Evolutionary conservation across 2,329 filamentous ascomycete species (phyloP), one percentile per base, ranked within the genome.

Genomic region (Aspergillus chevalieri): DNA sequence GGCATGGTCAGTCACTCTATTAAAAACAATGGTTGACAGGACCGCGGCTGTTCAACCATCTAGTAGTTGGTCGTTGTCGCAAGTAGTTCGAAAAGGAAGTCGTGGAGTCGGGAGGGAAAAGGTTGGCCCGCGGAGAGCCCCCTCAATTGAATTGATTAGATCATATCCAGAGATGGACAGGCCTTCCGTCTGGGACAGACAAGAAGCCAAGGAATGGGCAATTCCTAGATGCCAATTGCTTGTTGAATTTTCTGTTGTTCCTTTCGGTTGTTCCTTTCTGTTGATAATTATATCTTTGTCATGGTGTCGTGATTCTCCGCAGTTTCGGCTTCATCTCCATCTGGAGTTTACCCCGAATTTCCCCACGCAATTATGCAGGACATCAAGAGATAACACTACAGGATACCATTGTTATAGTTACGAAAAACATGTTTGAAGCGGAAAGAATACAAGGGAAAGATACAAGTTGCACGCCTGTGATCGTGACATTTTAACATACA

Each of bases 1-100:
- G 52, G 52, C 52, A 54, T 60, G 54, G 57, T 59, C 51, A 30
- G 26, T 30, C 10, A 21, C 7, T 41, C 10, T 19, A 19, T 19
- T 2, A 5, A 5, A 12, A 12, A 19, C 17, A 38, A 15, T 38
- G 34, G 34, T 6, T 38, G 38, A 21, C 15, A 17, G 38, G 17
- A 17, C 10, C 7, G 19, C 10, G 22, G 17, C 38, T 19, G 19
- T 41, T 19, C 38, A 21, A 12, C 38, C 38, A 41, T 41, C 17
- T 19, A 41, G 19, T 12, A 15, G 10, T 15, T 21, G 17, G n/a
- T n/a, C n/a, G n/a, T 38, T n/a, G 17, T 19, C 38, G 17, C 10
- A 41, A 12, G 38, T 19, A 41, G 17, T 19, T 12, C 10, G 17
- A 21, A 41, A 12, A 21, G 38, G 38, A 21, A 41, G 15, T 21